A percentile compares a stretch with the other conserved stretches of the same genome.
Evolutionary conservation across 805 yeast species (phyloP).

Genomic region (Ogataea paradorogensis): DNA sequence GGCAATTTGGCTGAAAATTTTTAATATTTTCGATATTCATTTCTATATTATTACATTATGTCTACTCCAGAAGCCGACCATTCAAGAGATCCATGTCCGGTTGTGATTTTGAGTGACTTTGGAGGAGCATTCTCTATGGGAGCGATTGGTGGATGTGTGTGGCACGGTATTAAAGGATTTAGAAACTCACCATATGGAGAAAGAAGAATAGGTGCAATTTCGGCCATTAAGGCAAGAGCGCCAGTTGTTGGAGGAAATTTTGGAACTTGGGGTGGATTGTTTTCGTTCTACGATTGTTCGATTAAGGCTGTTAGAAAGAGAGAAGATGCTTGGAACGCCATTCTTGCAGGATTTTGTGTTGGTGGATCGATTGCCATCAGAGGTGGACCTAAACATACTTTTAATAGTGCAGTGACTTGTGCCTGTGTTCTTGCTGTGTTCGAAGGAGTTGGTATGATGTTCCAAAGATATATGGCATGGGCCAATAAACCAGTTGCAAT

Average conservation of each 20-base stretch:
- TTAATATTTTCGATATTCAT: constrained; percentile 2
- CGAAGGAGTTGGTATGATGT: constrained; percentile 97
- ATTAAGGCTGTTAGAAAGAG: constrained; percentile 94
- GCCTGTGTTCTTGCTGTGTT: constrained; percentile 94
- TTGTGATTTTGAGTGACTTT: constrained; percentile 91
- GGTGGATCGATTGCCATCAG: constrained; percentile 98
- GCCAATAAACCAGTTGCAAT: constrained; percentile 71
- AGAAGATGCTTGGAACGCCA: constrained; percentile 98
- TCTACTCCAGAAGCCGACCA: constrained; percentile 77
- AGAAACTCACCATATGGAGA: constrained; percentile 97
- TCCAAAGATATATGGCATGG: constrained; percentile 86
- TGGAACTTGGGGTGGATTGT: constrained; percentile 99
- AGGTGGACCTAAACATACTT: constrained; percentile 97
- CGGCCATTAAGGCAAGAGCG: constrained; percentile 93
- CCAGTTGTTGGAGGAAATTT: constrained; percentile 99
- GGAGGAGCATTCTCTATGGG: constrained; percentile 99
- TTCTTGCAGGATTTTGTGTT: constrained; percentile 94
- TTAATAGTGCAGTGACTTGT: constrained; percentile 96
- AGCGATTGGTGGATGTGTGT: constrained; percentile 95
- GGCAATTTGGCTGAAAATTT: constrained; percentile 5
- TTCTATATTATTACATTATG: constrained; percentile 38
- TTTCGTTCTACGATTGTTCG: constrained; percentile 92
- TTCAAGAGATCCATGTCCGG: constrained; percentile 98
- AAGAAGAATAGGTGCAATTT: constrained; percentile 82
- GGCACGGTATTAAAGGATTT: constrained; percentile 99